Evolutionary conservation across 148 eudicot genomes (phyloP).

Genomic region (Persicaria maculosa): DNA sequence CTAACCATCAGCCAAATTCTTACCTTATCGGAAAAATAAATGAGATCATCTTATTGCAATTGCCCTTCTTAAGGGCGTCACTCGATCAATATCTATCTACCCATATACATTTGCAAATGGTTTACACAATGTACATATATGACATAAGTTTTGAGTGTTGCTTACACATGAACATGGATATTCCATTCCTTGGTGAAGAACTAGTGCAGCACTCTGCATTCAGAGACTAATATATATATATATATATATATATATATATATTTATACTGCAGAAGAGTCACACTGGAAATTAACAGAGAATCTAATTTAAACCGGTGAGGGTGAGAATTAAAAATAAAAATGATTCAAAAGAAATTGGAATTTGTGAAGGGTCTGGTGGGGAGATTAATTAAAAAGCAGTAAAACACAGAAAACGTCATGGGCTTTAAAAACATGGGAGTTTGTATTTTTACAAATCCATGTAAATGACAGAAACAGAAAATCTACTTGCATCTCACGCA

Average conservation of each 20-base stretch:
- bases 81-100: no score
- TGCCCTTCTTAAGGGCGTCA: no score
- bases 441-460: conserved; percentile 8
- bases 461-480: neutral
- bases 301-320: neutral
- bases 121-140: neutral
- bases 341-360: no score
- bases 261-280: neutral
- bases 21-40: no score
- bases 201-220: neutral
- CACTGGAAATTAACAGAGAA: neutral
- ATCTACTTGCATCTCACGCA: conserved; percentile 9
- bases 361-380: neutral
- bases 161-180: neutral
- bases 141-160: neutral
- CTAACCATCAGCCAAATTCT: no score
- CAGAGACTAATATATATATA: neutral
- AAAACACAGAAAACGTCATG: neutral
- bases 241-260: no score
- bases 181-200: neutral
- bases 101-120: neutral
- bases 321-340: no score
- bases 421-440: neutral
- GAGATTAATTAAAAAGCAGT: neutral
- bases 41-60: no score